Evolutionary conservation across 495 filamentous ascomycete species (phyloP).

Genomic region (Elaphomyces granulatus): DNA sequence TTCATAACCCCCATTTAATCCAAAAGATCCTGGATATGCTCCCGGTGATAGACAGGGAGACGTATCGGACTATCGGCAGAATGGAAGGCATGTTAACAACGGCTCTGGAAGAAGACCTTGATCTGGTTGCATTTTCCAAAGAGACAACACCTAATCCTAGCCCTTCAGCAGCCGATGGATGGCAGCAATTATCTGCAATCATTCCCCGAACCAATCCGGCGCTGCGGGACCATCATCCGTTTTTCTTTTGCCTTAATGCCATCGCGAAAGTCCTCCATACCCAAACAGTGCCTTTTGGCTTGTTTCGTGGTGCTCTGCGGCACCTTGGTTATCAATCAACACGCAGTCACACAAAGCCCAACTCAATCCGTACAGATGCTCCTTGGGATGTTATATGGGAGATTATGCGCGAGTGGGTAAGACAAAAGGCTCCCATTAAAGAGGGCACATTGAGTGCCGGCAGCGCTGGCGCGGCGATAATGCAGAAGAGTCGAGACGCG

Average conservation of each 20-base stretch:
- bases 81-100: conserved; percentile 86
- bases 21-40: conserved; percentile 56
- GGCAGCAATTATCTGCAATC: conserved; percentile 17
- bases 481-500: conserved; percentile 32
- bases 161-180: conserved; percentile 6
- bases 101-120: conserved; percentile 59
- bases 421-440: conserved; percentile 61
- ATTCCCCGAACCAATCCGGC: conserved; percentile 37
- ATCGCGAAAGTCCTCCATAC: conserved; percentile 65
- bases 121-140: conserved; percentile 10
- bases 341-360: conserved; percentile 72
- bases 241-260: conserved; percentile 65
- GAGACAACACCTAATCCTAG: neutral
- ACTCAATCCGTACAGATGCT: conserved; percentile 83
- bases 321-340: conserved; percentile 67
- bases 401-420: conserved; percentile 80
- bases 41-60: conserved; percentile 40
- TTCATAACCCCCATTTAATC: conserved; percentile 75
- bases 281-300: conserved; percentile 52
- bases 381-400: conserved; percentile 85
- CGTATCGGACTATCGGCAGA: conserved; percentile 63
- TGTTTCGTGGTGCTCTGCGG: conserved; percentile 64
- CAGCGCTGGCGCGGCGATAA: conserved; percentile 54
- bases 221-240: conserved; percentile 54
- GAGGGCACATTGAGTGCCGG: conserved; percentile 48